phyloP scores from a whole-genome alignment of 1,284 basidiomycete genomes.

The Pseudozyma sp. region DNA sequence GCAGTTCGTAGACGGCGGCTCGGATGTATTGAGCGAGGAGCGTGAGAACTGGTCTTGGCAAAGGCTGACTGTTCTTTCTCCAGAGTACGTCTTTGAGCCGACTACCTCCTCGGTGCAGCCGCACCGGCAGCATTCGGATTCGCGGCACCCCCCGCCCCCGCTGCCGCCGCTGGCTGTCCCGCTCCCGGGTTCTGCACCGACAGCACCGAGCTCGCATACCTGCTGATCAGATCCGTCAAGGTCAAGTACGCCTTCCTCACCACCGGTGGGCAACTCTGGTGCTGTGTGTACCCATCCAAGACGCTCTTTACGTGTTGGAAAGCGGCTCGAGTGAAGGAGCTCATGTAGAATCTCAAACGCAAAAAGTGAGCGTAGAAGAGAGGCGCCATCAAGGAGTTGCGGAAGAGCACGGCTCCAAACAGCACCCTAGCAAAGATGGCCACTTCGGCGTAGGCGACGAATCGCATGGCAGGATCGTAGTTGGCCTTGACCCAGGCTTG shows the following conservation, averaged over 20 bases:
- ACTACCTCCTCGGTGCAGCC: conserved; percentile 19
- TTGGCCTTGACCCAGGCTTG: conserved; percentile 69
- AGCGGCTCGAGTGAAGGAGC: conserved; percentile 65
- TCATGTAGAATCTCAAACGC: conserved; percentile 67
- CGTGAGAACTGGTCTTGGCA: no score
- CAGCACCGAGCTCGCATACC: conserved; percentile 66
- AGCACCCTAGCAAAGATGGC: conserved; percentile 67
- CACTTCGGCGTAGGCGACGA: conserved; percentile 68
- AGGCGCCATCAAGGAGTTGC: conserved; percentile 65
- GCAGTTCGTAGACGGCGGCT: no score
- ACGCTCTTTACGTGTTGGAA: conserved; percentile 63
- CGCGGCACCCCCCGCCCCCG: conserved; percentile 9
- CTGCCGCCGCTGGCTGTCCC: conserved; percentile 6
- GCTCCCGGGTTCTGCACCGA: conserved; percentile 46
- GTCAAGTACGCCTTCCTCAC: conserved; percentile 65
- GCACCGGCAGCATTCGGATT: conserved; percentile 3
- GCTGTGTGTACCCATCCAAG: conserved; percentile 58
- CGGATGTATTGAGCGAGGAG: no score
- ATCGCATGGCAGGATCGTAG: conserved; percentile 69
- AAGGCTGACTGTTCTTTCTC: no score
- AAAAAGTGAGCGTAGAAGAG: conserved; percentile 67
- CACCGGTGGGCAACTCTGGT: conserved; percentile 60
- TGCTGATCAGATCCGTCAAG: conserved; percentile 61
- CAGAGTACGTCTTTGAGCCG: background rate
- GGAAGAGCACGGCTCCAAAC: conserved; percentile 64